Evolutionary conservation across 202 grass and related monocot species (phyloP), one percentile per base, ranked within the genome.

Genomic region (Setaria italica): DNA sequence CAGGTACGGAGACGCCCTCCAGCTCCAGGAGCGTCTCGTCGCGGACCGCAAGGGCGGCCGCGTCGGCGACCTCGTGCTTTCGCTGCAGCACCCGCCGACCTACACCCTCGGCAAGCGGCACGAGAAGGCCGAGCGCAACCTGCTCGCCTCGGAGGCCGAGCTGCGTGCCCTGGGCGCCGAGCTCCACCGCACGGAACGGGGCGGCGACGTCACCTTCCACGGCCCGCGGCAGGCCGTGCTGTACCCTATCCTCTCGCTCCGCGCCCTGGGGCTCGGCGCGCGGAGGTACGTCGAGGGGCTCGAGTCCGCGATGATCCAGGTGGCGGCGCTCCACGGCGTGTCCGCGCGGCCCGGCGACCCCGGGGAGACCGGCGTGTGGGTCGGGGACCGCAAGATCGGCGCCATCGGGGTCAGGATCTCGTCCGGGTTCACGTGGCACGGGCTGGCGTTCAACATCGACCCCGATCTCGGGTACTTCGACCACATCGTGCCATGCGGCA

Each of bases 171-270:
- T 99, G 45, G 93, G 91, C 65, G 93, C 96, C 45, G 93, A 94
- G 59, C 56, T 99, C 74, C 77, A 97, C 86, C 77, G 78, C 69
- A 94, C 91, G 12, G 90, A 94, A 37, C 83, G 96, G 69, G 93
- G 96, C 57, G 96, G 96, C 30, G 90, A 95, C 79, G 85, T 96
- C 85, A 99, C 93, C 82, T 99, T 96, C 84, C 93, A 99, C 59
- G 93, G 93, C 1, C 96, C 91, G 14, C 86, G 90, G 66, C 90
- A 99, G 82, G 96, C 93, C 19, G 87, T 95, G 83, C 89, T 96
- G 62, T 99, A 96, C 82, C 93, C 93, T 0, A 89, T 96, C 56
- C 80, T 99, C 54, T 91, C 86, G 62, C 87, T 99, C 51, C 87
- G 91, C 59, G 39, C 81, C 59, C 71, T 92, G 9, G 85, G 97